Conservation (phyloP, 495 filamentous ascomycete species). For the Penicillium silybi region DNA sequence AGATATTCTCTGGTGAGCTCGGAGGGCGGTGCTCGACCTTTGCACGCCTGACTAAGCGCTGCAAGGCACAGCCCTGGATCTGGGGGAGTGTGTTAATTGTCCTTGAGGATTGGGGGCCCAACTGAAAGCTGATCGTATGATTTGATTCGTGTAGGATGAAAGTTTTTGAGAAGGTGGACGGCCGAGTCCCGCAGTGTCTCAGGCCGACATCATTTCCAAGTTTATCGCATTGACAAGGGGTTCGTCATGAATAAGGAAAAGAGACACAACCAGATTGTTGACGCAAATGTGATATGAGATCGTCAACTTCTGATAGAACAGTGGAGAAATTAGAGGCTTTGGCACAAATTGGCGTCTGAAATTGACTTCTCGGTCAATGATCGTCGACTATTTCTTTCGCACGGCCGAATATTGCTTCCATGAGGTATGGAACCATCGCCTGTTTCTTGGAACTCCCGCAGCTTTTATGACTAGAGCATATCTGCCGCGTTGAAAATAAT, state of each 20-base stretch:
- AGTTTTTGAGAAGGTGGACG: neutral
- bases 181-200: neutral
- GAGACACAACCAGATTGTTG: neutral
- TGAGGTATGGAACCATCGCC: neutral
- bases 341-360: neutral
- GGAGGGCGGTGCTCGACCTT: neutral
- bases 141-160: neutral
- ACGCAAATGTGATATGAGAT: neutral
- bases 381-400: neutral
- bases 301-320: neutral
- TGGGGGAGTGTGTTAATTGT: neutral
- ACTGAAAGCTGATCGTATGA: neutral
- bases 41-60: conserved; percentile 18
- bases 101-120: neutral
- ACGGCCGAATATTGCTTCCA: neutral
- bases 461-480: neutral
- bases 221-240: neutral
- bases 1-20: neutral
- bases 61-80: conserved; percentile 7
- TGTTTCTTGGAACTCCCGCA: neutral
- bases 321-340: neutral
- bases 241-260: too few relatives aligned
- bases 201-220: neutral
- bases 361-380: neutral
- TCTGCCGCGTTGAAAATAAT: neutral